phyloP scores from a whole-genome alignment of 2,329 filamentous ascomycete genomes.

The Sordariomycetes sp. region DNA sequence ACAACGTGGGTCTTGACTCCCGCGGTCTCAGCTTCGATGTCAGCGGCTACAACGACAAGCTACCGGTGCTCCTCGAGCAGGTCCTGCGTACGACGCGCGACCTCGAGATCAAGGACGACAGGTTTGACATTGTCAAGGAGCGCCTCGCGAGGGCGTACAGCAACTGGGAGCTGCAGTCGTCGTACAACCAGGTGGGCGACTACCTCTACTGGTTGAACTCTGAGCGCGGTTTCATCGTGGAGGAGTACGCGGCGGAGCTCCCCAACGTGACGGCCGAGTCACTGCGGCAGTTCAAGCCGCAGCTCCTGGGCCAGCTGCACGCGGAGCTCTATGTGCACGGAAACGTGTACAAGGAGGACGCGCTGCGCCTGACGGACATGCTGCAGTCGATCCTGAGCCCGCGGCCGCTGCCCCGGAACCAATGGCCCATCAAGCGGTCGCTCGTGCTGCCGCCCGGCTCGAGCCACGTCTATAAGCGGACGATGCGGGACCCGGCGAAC shows the following conservation, averaged over 20 bases:
- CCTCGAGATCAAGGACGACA: slow-evolving; percentile 69
- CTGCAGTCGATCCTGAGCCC: slow-evolving; percentile 69
- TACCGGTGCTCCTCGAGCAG: slow-evolving; percentile 80
- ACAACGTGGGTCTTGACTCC: slow-evolving; percentile 60
- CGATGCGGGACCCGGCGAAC: slow-evolving; percentile 74
- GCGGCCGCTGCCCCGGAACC: slow-evolving; percentile 55
- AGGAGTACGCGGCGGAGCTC: slow-evolving; percentile 68
- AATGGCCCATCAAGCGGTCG: slow-evolving; percentile 69
- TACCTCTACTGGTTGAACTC: slow-evolving; percentile 70
- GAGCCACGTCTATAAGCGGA: slow-evolving; percentile 73
- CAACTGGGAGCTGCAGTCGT: slow-evolving; percentile 80
- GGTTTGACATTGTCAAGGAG: slow-evolving; percentile 88
- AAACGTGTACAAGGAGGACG: slow-evolving; percentile 90
- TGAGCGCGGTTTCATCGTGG: slow-evolving; percentile 65
- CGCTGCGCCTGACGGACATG: slow-evolving; percentile 69
- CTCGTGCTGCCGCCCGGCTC: slow-evolving; percentile 66
- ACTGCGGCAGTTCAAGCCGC: slow-evolving; percentile 64
- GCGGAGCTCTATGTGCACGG: slow-evolving; percentile 84
- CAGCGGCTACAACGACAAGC: slow-evolving; percentile 92
- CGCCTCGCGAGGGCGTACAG: slow-evolving; percentile 61
- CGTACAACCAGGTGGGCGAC: slow-evolving; percentile 77
- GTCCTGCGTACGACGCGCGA: slow-evolving; percentile 75
- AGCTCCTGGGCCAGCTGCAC: slow-evolving; percentile 70
- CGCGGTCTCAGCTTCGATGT: slow-evolving; percentile 68
- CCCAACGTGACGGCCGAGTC: slow-evolving; percentile 61